Conservation (phyloP, 371 early-diverging fungal genomes). For the Phascolomyces articulosus region DNA sequence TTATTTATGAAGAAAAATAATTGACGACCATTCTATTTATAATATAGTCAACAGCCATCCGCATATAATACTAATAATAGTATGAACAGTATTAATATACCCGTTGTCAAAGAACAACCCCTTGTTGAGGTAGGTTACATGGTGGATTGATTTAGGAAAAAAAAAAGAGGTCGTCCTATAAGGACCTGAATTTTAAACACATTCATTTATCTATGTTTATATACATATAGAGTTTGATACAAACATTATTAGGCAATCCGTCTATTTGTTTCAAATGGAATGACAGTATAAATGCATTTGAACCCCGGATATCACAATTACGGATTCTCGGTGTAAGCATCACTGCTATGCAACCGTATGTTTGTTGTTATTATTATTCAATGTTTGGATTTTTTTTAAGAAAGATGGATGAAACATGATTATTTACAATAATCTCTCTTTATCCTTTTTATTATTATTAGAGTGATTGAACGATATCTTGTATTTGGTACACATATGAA, state of each 20-base stretch:
- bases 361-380: too few relatives aligned
- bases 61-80: too few relatives aligned
- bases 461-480: constrained; percentile 31
- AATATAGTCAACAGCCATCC: background rate
- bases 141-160: too few relatives aligned
- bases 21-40: background rate
- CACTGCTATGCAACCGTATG: constrained; percentile 26
- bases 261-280: constrained; percentile 39
- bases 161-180: too few relatives aligned
- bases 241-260: constrained; percentile 20
- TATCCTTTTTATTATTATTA: background rate
- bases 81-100: too few relatives aligned
- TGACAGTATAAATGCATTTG: constrained; percentile 23
- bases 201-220: too few relatives aligned
- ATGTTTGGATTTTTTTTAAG: too few relatives aligned
- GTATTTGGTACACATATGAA: constrained; percentile 38
- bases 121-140: constrained; percentile 23
- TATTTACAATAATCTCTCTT: too few relatives aligned
- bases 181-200: too few relatives aligned
- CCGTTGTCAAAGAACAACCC: constrained; percentile 15
- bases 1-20: background rate
- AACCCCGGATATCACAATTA: constrained; percentile 20
- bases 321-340: constrained; percentile 50
- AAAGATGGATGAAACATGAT: too few relatives aligned
- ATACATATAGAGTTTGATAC: background rate